A percentile compares a stretch with the other conserved stretches of the same genome.
Conservation (phyloP, 495 filamentous ascomycete genomes). For the Hypoxylon perforatum region DNA sequence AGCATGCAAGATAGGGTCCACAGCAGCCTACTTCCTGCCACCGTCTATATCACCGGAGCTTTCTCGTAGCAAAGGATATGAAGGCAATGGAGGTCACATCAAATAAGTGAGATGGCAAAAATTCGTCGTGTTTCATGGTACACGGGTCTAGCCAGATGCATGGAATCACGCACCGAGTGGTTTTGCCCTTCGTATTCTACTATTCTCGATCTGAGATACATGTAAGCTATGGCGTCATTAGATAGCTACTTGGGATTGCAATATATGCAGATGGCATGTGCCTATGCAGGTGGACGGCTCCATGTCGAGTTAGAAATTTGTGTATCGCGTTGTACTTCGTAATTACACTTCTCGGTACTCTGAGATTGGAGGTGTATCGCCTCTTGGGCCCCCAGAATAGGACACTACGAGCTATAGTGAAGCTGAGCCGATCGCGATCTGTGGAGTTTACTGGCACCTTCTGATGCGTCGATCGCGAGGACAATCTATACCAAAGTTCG, state of each 20-base stretch:
- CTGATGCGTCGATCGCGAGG: constrained; percentile 23
- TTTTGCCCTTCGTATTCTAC: constrained; percentile 4
- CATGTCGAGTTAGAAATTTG: neutral
- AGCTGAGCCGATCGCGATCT: constrained; percentile 28
- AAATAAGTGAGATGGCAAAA: constrained; percentile 11
- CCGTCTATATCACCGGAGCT: too few species aligned
- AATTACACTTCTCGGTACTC: neutral
- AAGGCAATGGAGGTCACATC: neutral
- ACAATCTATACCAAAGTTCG: constrained; percentile 16
- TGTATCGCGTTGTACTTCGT: neutral
- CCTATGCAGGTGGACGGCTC: constrained; percentile 21
- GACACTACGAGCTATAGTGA: constrained; percentile 12
- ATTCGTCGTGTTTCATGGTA: constrained; percentile 3
- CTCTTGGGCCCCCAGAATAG: neutral
- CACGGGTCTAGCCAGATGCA: constrained; percentile 7
- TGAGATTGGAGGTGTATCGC: constrained; percentile 15
- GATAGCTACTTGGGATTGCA: constrained; percentile 10
- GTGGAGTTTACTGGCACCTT: neutral
- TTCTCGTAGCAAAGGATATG: neutral
- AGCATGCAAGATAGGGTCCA: constrained; percentile 31
- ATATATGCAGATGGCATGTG: constrained; percentile 29
- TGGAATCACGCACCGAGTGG: constrained; percentile 15
- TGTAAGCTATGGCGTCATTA: constrained; percentile 30
- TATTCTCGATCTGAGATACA: neutral
- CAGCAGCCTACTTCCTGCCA: constrained; percentile 30